Evolutionary conservation across 2,329 filamentous ascomycete species (phyloP), one percentile per base, ranked within the genome.

Genomic region (Incumbomyces lentus): DNA sequence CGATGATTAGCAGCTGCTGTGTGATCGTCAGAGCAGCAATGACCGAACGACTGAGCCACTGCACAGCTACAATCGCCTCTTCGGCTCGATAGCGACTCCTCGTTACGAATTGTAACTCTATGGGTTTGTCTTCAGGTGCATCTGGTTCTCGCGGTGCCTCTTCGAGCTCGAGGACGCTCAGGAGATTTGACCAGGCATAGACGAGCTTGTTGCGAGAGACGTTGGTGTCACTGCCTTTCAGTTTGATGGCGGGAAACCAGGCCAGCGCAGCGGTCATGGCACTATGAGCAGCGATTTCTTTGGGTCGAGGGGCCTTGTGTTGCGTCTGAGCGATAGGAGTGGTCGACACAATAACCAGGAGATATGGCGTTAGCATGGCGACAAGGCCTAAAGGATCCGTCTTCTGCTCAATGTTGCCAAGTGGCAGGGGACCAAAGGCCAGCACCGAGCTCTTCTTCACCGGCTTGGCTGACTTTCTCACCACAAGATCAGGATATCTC

Each of bases 121-220:
- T 78, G 2, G 85, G 86, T 52, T 79, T 81, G 54, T 90, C 84
- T 52, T 79, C 81, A 54, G 87, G 81, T 12, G 79, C 75, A 0
- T 75, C 62, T 18, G 72, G 67, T 4, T 70, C 64, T 8, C 65
- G 66, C 16, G 75, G 74, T 11, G 81, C 71, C 55, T 92, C 84
- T 43, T 90, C 81, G 10, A 96, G 79, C 53, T 98, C 92, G 18
- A 98, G 69, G 4, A 98, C 82, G 0, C 89, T 96, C 54, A 98
- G 69, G n/a, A 96, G 80, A 59, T 96, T 96, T 2, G 92, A 96
- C 92, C 92, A 98, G 64, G 89, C 95, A 67, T 98, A 98, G 0
- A 86, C 90, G 14, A 98, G 75, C 64, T 98, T 96, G 6, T 81
- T 76, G 57, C 80, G 83, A 4, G 79, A 80, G 0, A 77, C 79